Percentiles rank a stretch among this genome's conserved stretches.
These are phyloP conservation scores for Prunus campanulata DNA, from an alignment of 306 rosid genomes.

Conservation along the genomic window DNA sequence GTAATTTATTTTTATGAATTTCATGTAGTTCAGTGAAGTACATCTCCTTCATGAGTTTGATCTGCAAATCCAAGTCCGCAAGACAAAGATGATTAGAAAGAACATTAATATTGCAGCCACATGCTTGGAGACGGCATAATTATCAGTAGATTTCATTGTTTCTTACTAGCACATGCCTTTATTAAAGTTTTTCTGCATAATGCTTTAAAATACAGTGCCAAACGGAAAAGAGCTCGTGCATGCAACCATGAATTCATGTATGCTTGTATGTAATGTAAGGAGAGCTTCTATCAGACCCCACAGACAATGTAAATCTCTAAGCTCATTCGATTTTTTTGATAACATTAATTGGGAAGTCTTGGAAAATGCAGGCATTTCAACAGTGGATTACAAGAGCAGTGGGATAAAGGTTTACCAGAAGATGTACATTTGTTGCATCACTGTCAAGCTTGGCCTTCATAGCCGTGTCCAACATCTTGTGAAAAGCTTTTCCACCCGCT, in stretches of 20 bases:
- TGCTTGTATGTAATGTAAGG: no score
- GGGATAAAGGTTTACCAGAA: constrained; percentile 32
- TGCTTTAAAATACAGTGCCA: no score
- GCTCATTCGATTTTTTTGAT: neutral
- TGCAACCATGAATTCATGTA: no score
- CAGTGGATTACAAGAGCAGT: constrained; percentile 1
- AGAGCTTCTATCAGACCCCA: no score
- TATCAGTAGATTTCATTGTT: neutral
- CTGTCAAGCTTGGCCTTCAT: constrained; percentile 33
- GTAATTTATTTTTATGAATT: constrained; percentile 48
- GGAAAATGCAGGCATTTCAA: constrained; percentile 31
- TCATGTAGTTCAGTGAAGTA: constrained; percentile 55
- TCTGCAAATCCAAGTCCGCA: constrained; percentile 44
- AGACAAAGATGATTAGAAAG: constrained; percentile 14
- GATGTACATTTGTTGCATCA: constrained; percentile 19
- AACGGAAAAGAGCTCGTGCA: no score
- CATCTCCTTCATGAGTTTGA: constrained; percentile 63
- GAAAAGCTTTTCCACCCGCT: no score
- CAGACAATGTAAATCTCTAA: no score
- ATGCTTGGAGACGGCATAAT: neutral
- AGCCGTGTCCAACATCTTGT: constrained; percentile 28
- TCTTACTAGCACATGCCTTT: neutral
- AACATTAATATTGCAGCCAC: neutral
- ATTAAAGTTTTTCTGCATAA: no score
- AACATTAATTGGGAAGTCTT: neutral